phyloP scores from a whole-genome alignment of 257 asterid species.

The Ilex asprella region DNA sequence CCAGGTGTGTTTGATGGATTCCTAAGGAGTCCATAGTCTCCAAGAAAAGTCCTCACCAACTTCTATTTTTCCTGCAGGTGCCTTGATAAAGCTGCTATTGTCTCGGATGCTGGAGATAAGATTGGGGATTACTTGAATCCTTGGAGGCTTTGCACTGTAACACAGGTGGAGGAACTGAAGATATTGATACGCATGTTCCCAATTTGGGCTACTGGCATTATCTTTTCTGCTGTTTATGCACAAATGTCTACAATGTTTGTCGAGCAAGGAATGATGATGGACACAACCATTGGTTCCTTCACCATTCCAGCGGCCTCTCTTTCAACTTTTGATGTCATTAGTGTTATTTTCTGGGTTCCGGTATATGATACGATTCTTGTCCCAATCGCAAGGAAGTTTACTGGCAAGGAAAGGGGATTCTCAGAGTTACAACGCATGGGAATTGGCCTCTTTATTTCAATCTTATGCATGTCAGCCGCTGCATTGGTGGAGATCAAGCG shows the following conservation, averaged over 20 bases:
- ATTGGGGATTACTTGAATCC: conserved; percentile 53
- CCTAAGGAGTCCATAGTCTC: neutral
- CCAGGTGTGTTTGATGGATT: too few relatives aligned
- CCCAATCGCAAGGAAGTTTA: conserved; percentile 60
- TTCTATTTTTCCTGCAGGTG: conserved; percentile 39
- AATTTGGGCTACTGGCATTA: conserved; percentile 88
- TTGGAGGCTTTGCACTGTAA: conserved; percentile 83
- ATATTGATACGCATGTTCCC: conserved; percentile 90
- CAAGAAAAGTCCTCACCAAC: too few relatives aligned
- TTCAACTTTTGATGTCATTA: conserved; percentile 64
- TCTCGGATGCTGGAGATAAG: conserved; percentile 39
- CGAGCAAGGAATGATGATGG: conserved; percentile 90
- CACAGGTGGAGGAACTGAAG: conserved; percentile 83
- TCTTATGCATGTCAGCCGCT: conserved; percentile 72
- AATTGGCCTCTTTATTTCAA: conserved; percentile 65
- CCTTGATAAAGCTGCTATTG: conserved; percentile 80
- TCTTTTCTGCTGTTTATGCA: conserved; percentile 76
- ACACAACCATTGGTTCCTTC: conserved; percentile 71
- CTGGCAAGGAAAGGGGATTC: conserved; percentile 67
- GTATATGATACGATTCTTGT: conserved; percentile 67
- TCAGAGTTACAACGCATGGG: conserved; percentile 81
- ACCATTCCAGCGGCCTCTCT: conserved; percentile 84
- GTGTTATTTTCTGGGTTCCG: conserved; percentile 87
- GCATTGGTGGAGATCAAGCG: conserved; percentile 57
- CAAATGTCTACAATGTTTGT: conserved; percentile 88